phyloP scores from a whole-genome alignment of 73 alveolate species.

The Paramecium tetraurelia region DNA sequence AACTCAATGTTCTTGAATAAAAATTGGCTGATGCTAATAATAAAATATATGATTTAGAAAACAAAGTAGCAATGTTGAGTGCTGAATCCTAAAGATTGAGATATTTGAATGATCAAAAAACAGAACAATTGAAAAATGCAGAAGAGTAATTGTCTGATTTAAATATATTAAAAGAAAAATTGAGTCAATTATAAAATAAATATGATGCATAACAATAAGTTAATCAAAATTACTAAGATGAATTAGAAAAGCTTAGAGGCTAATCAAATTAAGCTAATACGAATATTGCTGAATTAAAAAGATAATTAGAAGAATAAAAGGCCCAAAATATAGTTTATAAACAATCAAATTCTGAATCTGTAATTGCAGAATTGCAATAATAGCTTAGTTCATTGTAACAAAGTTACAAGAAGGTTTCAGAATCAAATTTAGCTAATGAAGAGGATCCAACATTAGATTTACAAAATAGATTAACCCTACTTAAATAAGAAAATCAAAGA shows the following conservation, averaged over 20 bases:
- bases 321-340: background rate
- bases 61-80: constrained; percentile 11
- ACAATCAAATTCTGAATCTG: background rate
- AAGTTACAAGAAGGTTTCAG: background rate
- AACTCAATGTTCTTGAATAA: background rate
- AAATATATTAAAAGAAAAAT: background rate
- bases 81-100: background rate
- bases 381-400: background rate
- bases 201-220: background rate
- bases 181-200: background rate
- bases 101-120: background rate
- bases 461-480: background rate
- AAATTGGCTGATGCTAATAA: background rate
- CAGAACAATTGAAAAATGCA: background rate
- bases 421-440: background rate
- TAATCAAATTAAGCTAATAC: background rate
- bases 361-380: background rate
- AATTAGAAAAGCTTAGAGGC: background rate
- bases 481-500: background rate
- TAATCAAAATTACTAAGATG: background rate
- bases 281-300: background rate
- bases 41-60: constrained; percentile 1
- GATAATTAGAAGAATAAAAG: background rate
- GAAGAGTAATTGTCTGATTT: background rate
- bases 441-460: background rate